Conservation (phyloP, 805 yeast species). For the Clavispora carvajalis region DNA sequence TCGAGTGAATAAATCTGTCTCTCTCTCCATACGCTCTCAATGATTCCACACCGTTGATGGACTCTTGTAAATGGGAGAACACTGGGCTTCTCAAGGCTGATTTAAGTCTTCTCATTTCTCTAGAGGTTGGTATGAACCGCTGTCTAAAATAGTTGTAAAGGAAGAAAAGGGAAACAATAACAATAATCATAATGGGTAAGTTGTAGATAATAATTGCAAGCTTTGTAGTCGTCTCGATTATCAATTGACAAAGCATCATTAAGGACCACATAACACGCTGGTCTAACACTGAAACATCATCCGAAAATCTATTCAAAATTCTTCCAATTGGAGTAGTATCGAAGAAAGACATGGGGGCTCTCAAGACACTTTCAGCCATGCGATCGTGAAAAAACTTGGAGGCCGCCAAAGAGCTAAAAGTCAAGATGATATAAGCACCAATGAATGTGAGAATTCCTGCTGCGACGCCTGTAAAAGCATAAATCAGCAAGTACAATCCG, state of each 20-base stretch:
- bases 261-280: slow-evolving; percentile 29
- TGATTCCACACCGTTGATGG: slow-evolving; percentile 33
- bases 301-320: slow-evolving; percentile 35
- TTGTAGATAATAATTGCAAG: slow-evolving; percentile 27
- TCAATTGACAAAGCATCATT: slow-evolving; percentile 18
- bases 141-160: slow-evolving; percentile 28
- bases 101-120: slow-evolving; percentile 29
- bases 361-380: slow-evolving; percentile 30
- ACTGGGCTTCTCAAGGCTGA: slow-evolving; percentile 30
- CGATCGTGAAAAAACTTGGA: slow-evolving; percentile 31
- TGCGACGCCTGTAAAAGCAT: slow-evolving; percentile 24
- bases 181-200: slow-evolving; percentile 29
- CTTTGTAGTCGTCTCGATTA: slow-evolving; percentile 22
- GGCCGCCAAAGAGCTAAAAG: slow-evolving; percentile 26
- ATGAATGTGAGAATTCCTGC: slow-evolving; percentile 23
- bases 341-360: slow-evolving; percentile 39
- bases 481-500: slow-evolving; percentile 20
- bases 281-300: slow-evolving; percentile 31
- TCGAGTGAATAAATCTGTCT: slow-evolving; percentile 25
- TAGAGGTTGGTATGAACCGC: slow-evolving; percentile 29
- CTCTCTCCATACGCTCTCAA: slow-evolving; percentile 27
- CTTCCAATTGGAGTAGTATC: slow-evolving; percentile 39
- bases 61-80: slow-evolving; percentile 33
- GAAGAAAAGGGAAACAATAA: slow-evolving; percentile 20
- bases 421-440: slow-evolving; percentile 27